phyloP scores from a whole-genome alignment of 2,329 filamentous ascomycete genomes.

The Scedosporium boydii region DNA sequence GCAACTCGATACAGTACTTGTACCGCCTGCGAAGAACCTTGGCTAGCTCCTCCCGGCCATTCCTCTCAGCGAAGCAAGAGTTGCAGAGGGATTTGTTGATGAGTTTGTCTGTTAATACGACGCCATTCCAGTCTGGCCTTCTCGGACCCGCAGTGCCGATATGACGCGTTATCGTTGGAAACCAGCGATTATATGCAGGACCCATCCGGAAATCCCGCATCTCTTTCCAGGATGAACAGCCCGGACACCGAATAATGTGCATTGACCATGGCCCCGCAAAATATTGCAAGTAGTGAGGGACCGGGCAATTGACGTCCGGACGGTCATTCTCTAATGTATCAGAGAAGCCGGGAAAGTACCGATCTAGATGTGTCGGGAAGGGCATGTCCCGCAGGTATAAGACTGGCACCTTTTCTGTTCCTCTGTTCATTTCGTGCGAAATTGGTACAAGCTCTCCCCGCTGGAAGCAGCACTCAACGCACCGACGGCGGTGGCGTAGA shows the following conservation, averaged over 20 bases:
- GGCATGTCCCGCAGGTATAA: not conserved
- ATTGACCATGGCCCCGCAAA: not conserved
- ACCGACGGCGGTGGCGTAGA: not conserved
- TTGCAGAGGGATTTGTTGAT: not conserved
- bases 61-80: not conserved
- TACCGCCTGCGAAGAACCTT: not conserved
- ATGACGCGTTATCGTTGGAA: no score
- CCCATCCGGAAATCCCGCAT: not conserved
- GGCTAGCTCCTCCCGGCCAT: not conserved
- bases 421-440: not conserved
- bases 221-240: slow-evolving; percentile 5
- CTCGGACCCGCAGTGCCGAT: no score
- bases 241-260: slow-evolving; percentile 1
- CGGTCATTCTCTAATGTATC: not conserved
- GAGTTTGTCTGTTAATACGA: not conserved
- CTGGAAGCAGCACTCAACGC: not conserved
- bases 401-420: not conserved
- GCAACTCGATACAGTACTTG: not conserved
- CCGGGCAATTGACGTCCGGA: not conserved
- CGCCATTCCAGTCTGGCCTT: not conserved
- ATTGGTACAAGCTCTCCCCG: not conserved
- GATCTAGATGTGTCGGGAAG: not conserved
- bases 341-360: slow-evolving; percentile 2
- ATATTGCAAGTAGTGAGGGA: not conserved
- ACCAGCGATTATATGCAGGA: no score